Conservation (phyloP, 345 rosid genomes). For the Populus ilicifolia region DNA sequence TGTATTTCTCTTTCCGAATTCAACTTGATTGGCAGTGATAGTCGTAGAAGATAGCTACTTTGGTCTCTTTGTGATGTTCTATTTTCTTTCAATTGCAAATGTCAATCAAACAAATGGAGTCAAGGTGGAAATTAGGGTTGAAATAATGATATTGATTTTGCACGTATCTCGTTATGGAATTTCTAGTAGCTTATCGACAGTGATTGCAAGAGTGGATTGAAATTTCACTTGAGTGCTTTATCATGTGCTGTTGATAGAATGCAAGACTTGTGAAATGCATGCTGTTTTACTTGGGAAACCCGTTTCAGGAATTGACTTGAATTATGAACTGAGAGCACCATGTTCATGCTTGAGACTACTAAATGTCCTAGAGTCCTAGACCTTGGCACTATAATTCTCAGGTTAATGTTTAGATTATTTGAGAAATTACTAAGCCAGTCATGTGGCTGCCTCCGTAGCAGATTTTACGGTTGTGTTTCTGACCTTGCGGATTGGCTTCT, state of each 20-base stretch:
- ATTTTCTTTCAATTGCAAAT: neutral
- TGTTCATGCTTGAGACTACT: neutral
- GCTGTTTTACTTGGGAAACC: neutral
- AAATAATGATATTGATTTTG: constrained; percentile 20
- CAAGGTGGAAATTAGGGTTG: constrained; percentile 3
- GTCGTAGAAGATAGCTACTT: constrained; percentile 2
- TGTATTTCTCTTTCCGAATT: constrained; percentile 11
- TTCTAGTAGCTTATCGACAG: neutral
- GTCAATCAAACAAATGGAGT: neutral
- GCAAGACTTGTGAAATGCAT: neutral
- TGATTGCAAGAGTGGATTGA: neutral
- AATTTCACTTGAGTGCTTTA: neutral
- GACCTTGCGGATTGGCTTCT: no score
- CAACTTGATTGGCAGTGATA: constrained; percentile 19
- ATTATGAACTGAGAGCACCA: neutral
- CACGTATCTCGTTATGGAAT: neutral
- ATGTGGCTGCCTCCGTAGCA: neutral
- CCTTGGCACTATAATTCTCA: no score
- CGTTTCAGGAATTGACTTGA: neutral
- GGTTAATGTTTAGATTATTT: no score
- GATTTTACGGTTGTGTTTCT: no score
- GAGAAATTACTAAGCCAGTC: neutral
- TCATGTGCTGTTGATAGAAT: neutral
- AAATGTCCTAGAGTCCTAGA: neutral
- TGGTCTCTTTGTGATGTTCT: neutral